Percentiles rank a stretch among this genome's conserved stretches.
Conservation (phyloP, 768 basidiomycete genomes). For the Hortiboletus campestris region DNA sequence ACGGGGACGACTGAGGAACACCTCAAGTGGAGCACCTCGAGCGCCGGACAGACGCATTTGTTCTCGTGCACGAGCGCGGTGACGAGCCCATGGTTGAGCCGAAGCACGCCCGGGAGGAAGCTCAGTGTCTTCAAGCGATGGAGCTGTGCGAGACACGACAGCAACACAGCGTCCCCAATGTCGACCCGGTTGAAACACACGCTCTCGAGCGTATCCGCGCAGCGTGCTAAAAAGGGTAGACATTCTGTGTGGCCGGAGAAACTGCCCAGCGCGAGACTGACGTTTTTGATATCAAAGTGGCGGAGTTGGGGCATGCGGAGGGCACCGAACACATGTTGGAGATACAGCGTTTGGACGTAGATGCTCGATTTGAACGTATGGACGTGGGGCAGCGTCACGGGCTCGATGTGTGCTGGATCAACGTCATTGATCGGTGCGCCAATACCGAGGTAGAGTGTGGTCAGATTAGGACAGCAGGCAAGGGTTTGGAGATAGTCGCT, state of each 20-base stretch:
- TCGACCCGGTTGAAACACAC: slow-evolving; percentile 24
- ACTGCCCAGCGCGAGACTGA: slow-evolving; percentile 28
- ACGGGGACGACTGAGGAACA: slow-evolving; percentile 25
- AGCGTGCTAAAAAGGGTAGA: slow-evolving; percentile 26
- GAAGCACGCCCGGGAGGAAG: slow-evolving; percentile 27
- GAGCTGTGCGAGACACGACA: slow-evolving; percentile 24
- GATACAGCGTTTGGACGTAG: slow-evolving; percentile 29
- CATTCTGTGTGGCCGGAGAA: slow-evolving; percentile 27
- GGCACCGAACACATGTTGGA: slow-evolving; percentile 25
- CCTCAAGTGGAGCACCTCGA: slow-evolving; percentile 23
- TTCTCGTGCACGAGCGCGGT: slow-evolving; percentile 15
- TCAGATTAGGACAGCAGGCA: slow-evolving; percentile 26
- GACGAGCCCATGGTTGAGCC: slow-evolving; percentile 33
- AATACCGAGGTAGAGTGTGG: slow-evolving; percentile 28
- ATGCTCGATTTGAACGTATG: slow-evolving; percentile 27
- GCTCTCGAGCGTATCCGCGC: slow-evolving; percentile 29
- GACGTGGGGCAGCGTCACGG: slow-evolving; percentile 29
- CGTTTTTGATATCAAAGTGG: slow-evolving; percentile 29
- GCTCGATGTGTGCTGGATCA: slow-evolving; percentile 9
- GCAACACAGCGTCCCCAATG: slow-evolving; percentile 16
- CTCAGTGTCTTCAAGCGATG: slow-evolving; percentile 15
- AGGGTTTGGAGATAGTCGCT: slow-evolving; percentile 28
- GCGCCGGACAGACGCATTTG: slow-evolving; percentile 21
- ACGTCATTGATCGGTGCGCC: slow-evolving; percentile 17
- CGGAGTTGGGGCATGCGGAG: slow-evolving; percentile 24